Base-by-base conservation (phyloP, 441 rosid genomes). In the Hura crepitans region DNA sequence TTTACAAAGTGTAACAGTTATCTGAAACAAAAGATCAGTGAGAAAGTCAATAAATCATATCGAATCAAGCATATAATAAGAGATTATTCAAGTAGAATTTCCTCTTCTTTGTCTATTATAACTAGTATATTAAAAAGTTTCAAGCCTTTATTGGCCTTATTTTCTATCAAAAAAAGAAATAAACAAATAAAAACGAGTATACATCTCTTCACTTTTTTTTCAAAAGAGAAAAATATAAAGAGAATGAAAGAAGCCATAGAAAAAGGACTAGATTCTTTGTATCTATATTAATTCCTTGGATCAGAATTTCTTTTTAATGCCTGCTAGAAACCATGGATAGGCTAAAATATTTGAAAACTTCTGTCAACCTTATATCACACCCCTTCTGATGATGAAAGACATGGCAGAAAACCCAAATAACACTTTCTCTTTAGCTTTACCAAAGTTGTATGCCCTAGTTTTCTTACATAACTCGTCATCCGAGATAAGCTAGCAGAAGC, bases 121-220 rank as follows among this genome's bases (percentile, higher is more conserved):
- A 43, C 22, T 14, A 27, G 27, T 58, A 51, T 25, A 31, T 22
- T 42, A 28, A 50, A 59, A 30, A 51, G 28, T 64, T n/a, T 43
- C 25, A 58, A 31, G 30, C 54, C 64, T 70, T 72, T 31, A 23
- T 62, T 57, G 23, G 63, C 61, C 65, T 54, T 45, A 25, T n/a
- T 66, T 65, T 47, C 49, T 20, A 20, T 14, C 5, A 23, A 17
- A 43, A 43, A 49, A 62, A 42, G 0, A 42, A 42, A 3, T 35
- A 35, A 35, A 35, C 6, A 35, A 35, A 35, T 35, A 35, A 42
- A 42, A 42, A 33, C 37, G 6, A 33, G 37, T 22, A 23, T 37
- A 9, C 5, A 50, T 30, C 25, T 59, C 56, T 27, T 11, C n/a
- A n/a, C n/a, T 42, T 33, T 58, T 11, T 6, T 1, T 62, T 62